A percentile compares a stretch with the other conserved stretches of the same genome.
These are phyloP conservation scores for Phaeosphaeria sp. DNA, from an alignment of 2,329 filamentous ascomycete genomes.

Conservation along the genomic window DNA sequence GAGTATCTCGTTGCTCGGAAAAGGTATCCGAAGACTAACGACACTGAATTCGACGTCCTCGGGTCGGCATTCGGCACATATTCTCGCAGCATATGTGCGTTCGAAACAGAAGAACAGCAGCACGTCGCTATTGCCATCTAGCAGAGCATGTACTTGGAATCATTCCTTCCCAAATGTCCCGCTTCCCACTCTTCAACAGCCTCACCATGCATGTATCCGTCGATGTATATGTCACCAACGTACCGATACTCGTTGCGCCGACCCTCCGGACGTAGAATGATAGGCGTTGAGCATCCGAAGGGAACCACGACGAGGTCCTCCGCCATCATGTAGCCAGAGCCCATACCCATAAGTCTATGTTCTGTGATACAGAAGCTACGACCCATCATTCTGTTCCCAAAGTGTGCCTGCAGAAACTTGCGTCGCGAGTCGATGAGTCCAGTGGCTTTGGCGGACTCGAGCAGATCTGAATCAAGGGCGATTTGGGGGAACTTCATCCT, in stretches of 20 bases:
- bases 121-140: neutral
- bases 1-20: too few relatives aligned
- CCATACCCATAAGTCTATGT: slow-evolving; percentile 37
- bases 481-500: slow-evolving; percentile 18
- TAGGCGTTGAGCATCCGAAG: slow-evolving; percentile 45
- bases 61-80: neutral
- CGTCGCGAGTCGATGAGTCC: slow-evolving; percentile 8
- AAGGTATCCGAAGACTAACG: neutral
- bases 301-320: slow-evolving; percentile 45
- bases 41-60: too few relatives aligned
- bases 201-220: slow-evolving; percentile 45
- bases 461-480: slow-evolving; percentile 17
- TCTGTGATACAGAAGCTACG: slow-evolving; percentile 26
- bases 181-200: slow-evolving; percentile 26
- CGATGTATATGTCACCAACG: slow-evolving; percentile 46
- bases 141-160: slow-evolving; percentile 3
- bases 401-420: slow-evolving; percentile 21
- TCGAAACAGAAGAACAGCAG: too few relatives aligned
- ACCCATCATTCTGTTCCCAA: slow-evolving; percentile 26
- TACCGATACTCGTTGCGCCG: slow-evolving; percentile 31
- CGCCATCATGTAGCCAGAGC: slow-evolving; percentile 37
- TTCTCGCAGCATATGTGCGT: too few relatives aligned
- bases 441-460: slow-evolving; percentile 6
- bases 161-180: neutral
- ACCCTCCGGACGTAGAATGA: slow-evolving; percentile 38